Evolutionary conservation across 2,329 filamentous ascomycete species (phyloP), one percentile per base, ranked within the genome.

Genomic region (Ophiocordyceps australis): DNA sequence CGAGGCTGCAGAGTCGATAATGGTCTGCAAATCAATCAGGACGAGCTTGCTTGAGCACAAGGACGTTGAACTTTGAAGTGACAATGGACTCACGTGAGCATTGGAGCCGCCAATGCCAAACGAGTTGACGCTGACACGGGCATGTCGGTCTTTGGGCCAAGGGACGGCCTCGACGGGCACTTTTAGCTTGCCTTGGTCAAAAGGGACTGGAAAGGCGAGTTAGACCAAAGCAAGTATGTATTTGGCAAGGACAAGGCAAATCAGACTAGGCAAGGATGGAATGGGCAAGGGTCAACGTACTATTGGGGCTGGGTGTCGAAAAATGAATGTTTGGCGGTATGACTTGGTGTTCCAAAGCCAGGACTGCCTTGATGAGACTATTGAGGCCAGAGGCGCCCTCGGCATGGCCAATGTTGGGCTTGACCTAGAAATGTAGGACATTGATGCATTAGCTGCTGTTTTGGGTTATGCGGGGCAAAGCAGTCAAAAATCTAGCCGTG

Each of bases 61-160:
- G n/a, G n/a, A n/a, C n/a, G n/a, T n/a, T n/a, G n/a, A n/a, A n/a
- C n/a, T n/a, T n/a, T n/a, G n/a, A n/a, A n/a, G n/a, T n/a, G n/a
- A n/a, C n/a, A n/a, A n/a, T n/a, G n/a, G 28, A 15, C 59, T 46
- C 4, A 50, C 41, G 28, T 57, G 54, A 3, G 46, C 51, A 30
- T 58, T 59, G 10, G 53, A 47, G 18, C 45, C 52, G 14, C 50
- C 54, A 14, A 51, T 53, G 2, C 55, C 55, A 23, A 59, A 60
- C 23, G 44, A 46, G 36, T 57, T 58, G 26, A 59, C 43, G 30
- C 55, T 59, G 27, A 58, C 52, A 9, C 58, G 49, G 2, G 52
- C 45, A 6, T 47, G 37, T 7, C 52, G 47, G 3, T 35, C 24
- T 3, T 37, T 22, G 0, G 52, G 52, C 52, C 53, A 57, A 2